Conservation (phyloP, 768 basidiomycete species). For the Mycena filopes region DNA sequence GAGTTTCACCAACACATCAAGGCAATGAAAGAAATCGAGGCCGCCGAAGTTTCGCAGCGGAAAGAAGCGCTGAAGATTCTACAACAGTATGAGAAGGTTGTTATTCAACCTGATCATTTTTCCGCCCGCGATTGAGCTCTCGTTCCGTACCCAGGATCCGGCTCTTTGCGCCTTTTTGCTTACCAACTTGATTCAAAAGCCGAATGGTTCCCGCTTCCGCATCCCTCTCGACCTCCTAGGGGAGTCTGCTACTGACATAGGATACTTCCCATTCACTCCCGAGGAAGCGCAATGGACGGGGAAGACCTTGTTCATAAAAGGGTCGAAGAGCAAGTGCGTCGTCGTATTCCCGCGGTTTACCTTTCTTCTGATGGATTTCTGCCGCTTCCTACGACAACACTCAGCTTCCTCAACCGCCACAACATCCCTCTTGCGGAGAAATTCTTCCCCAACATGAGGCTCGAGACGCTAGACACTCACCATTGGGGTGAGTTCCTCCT, state of each 20-base stretch:
- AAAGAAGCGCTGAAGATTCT: conserved; percentile 78
- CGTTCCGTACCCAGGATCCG: conserved; percentile 64
- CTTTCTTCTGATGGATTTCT: too few relatives aligned
- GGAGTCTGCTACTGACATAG: conserved; percentile 70
- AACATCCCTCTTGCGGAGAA: conserved; percentile 69
- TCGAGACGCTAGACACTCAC: conserved; percentile 76
- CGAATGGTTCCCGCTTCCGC: conserved; percentile 61
- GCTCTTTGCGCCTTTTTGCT: conserved; percentile 84
- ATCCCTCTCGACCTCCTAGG: conserved; percentile 78
- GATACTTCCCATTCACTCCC: conserved; percentile 79
- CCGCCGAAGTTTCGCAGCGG: conserved; percentile 64
- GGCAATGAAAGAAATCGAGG: conserved; percentile 81
- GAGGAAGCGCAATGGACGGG: conserved; percentile 66
- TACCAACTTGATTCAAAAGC: conserved; percentile 74
- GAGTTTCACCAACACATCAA: conserved; percentile 76
- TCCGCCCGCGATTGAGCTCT: not conserved
- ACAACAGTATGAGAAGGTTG: conserved; percentile 68
- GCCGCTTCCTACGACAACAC: too few relatives aligned
- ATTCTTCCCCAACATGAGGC: conserved; percentile 78
- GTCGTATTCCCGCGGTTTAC: not conserved
- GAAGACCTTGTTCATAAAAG: conserved; percentile 80
- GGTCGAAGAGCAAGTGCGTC: conserved; percentile 76
- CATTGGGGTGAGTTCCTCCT: conserved; percentile 80
- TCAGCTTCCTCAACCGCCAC: conserved; percentile 78
- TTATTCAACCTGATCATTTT: conserved; percentile 30